Evolutionary conservation across 2,329 filamentous ascomycete genomes (phyloP), one percentile per base, ranked within the genome.

Genomic region (Aspergillus fijiensis): DNA sequence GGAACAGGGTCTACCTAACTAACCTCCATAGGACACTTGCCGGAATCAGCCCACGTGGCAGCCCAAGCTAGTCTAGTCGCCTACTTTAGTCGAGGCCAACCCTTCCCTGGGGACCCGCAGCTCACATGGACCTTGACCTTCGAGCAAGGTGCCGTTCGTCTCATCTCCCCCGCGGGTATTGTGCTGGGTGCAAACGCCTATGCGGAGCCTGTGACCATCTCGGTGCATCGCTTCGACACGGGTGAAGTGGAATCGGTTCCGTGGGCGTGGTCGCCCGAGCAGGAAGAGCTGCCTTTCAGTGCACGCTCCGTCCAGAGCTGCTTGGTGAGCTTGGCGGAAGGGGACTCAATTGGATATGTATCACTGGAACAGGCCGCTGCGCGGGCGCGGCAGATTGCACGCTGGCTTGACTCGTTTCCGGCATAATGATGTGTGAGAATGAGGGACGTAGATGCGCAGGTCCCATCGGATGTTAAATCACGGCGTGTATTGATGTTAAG

Each of bases 251-350:
- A 47, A 9, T 25, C 25, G 11, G 29, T 48, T 2, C 19, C 35
- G 14, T 55, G 52, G 52, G 7, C 52, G 12, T 55, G 52, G 52
- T 55, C 52, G 9, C 16, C 42, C n/a, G 39, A 47, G 27, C 52
- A 55, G 35, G 5, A n/a, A 23, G 52, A 27, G 14, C 11, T 55
- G 27, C 52, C 52, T 9, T 23, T 29, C 16, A 55, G 5, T 25
- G 52, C 52, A 11, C 39, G 39, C 9, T 47, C 52, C 5, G 52
- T 55, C 16, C 39, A 55, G 14, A 27, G 52, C 23, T 31, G 14
- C 52, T 19, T 48, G 16, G 23, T 48, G 19, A 47, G 35, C 3
- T 55, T 55, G 19, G 52, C 52, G 2, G 19, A 12, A 45, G 39
- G 52, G 14, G 14, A 21, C 14, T 12, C 39, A 2, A n/a, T 48